These are phyloP conservation scores for Nakaseomyces bracarensis DNA, from an alignment of 1,139 yeast genomes.

Conservation along the genomic window DNA sequence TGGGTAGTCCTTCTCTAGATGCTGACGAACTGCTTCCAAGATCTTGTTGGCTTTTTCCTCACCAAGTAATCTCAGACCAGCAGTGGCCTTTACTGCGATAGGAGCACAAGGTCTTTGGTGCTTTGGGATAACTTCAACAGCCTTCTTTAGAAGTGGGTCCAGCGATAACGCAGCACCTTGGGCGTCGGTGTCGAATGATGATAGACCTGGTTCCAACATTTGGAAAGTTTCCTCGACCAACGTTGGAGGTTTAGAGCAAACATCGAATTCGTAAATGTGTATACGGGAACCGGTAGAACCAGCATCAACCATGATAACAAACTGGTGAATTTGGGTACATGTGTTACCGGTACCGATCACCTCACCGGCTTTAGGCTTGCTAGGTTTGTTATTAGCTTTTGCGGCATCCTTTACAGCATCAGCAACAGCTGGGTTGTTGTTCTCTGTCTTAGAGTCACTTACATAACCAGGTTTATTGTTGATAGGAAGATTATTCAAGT, in stretches of 20 bases:
- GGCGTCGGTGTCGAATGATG: conserved; percentile 74
- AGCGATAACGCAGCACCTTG: conserved; percentile 80
- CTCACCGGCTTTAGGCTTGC: conserved; percentile 6
- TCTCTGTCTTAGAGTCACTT: conserved; percentile 17
- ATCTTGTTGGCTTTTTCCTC: conserved; percentile 61
- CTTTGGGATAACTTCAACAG: conserved; percentile 68
- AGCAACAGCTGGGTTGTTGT: conserved; percentile 21
- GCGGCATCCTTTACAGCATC: conserved; percentile 21
- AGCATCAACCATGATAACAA: conserved; percentile 90
- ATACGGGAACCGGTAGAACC: conserved; percentile 96
- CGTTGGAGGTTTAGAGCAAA: conserved; percentile 73
- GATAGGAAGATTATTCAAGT: conserved; percentile 18
- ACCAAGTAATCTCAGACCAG: conserved; percentile 87
- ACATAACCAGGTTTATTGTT: conserved; percentile 24
- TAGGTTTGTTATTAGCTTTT: conserved; percentile 1
- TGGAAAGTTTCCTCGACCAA: conserved; percentile 72
- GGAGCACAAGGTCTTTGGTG: conserved; percentile 75
- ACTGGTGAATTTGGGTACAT: conserved; percentile 38
- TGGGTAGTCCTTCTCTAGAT: conserved; percentile 72
- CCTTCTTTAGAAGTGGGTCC: conserved; percentile 68
- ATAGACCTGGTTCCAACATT: conserved; percentile 88
- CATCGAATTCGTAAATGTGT: conserved; percentile 84
- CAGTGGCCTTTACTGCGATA: conserved; percentile 94
- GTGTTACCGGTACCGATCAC: conserved; percentile 10
- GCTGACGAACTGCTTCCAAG: conserved; percentile 63